phyloP scores from a whole-genome alignment of 495 filamentous ascomycete species.

The Xylaria acuta region DNA sequence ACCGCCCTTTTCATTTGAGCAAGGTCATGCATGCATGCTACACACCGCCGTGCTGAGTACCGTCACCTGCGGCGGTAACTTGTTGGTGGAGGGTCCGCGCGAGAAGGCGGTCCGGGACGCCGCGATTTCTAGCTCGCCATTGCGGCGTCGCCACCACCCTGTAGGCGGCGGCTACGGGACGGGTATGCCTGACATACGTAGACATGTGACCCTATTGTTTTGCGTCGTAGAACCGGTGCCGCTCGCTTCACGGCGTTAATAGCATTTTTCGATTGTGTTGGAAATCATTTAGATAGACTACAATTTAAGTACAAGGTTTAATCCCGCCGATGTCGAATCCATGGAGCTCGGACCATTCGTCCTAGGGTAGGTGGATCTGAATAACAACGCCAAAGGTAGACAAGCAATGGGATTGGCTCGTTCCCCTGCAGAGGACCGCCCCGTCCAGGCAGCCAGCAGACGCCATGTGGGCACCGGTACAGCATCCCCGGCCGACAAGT shows the following conservation, averaged over 20 bases:
- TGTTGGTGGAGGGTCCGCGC: slow-evolving; percentile 31
- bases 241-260: not conserved
- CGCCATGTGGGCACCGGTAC: slow-evolving; percentile 7
- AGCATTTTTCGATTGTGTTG: not conserved
- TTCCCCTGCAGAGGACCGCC: not conserved
- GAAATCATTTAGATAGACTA: not conserved
- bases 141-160: slow-evolving; percentile 35
- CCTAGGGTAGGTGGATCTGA: no score
- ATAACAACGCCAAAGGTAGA: no score
- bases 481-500: not conserved
- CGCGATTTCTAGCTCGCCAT: slow-evolving; percentile 26
- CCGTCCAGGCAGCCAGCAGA: not conserved
- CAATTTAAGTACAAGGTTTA: not conserved
- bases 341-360: not conserved
- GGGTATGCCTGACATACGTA: slow-evolving; percentile 39
- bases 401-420: no score
- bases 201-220: slow-evolving; percentile 39
- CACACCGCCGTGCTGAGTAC: not conserved
- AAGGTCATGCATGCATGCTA: no score
- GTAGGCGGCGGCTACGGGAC: slow-evolving; percentile 35
- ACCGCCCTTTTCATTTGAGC: no score
- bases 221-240: slow-evolving; percentile 20
- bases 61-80: not conserved
- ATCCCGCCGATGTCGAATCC: not conserved
- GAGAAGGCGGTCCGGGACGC: not conserved